Conservation (phyloP, 768 basidiomycete genomes). For the Suillus discolor region DNA sequence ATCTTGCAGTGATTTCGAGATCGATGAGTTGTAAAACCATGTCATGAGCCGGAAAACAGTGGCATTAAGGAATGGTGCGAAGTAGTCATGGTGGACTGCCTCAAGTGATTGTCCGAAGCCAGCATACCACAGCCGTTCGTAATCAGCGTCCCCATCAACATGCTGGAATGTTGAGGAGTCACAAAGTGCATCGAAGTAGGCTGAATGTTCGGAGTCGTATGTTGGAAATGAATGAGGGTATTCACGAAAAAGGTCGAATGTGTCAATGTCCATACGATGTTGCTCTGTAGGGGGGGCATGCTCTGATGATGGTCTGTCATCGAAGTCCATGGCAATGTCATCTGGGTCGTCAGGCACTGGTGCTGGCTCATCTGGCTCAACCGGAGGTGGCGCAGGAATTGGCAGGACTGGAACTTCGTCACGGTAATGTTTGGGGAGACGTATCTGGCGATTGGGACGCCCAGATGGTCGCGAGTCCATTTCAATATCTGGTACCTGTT, state of each 20-base stretch:
- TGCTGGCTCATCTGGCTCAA: too few relatives aligned
- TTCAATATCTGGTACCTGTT: too few relatives aligned
- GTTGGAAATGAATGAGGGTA: neutral
- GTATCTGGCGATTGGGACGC: too few relatives aligned
- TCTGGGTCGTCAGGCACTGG: too few relatives aligned
- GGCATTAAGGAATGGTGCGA: neutral
- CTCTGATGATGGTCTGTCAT: too few relatives aligned
- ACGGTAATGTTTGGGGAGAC: too few relatives aligned
- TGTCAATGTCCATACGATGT: neutral
- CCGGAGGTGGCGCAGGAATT: too few relatives aligned
- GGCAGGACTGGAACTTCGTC: too few relatives aligned
- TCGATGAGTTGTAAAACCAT: constrained; percentile 5
- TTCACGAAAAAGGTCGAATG: constrained; percentile 1
- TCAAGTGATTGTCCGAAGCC: neutral
- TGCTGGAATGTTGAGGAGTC: constrained; percentile 1
- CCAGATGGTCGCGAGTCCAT: too few relatives aligned
- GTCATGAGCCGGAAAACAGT: constrained; percentile 5
- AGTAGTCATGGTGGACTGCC: neutral
- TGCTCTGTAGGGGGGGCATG: too few relatives aligned
- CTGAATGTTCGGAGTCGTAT: neutral
- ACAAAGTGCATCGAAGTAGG: neutral
- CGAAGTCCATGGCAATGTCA: too few relatives aligned
- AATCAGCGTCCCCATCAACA: neutral
- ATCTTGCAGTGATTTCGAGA: constrained; percentile 6
- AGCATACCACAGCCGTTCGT: neutral